These are phyloP conservation scores for Trypanosoma mega DNA, from an alignment of 208 protist genomes.

Conservation along the genomic window DNA sequence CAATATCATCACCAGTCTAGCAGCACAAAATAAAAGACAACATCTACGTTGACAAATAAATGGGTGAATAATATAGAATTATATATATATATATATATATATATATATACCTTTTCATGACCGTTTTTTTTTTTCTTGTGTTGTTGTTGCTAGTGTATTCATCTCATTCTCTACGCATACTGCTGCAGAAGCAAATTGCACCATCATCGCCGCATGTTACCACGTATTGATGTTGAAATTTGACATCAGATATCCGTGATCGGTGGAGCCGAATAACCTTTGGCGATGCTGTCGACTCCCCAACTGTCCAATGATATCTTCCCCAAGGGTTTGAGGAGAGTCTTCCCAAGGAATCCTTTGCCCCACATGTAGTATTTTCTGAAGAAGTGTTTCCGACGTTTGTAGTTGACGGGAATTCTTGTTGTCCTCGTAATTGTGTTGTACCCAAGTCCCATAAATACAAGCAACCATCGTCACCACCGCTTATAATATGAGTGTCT, in stretches of 20 bases:
- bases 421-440: background rate
- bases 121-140: background rate
- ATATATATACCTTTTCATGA: background rate
- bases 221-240: slow-evolving; percentile 61
- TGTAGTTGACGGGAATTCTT: background rate
- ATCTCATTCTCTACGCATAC: slow-evolving; percentile 7
- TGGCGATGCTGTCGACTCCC: slow-evolving; percentile 22
- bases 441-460: slow-evolving; percentile 66
- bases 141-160: background rate
- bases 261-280: slow-evolving; percentile 51
- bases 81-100: background rate
- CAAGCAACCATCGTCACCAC: slow-evolving; percentile 65
- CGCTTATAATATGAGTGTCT: slow-evolving; percentile 63
- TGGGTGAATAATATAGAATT: slow-evolving; percentile 3
- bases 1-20: too few species aligned
- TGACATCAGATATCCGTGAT: slow-evolving; percentile 55
- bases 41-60: slow-evolving; percentile 2
- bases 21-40: slow-evolving; percentile 8
- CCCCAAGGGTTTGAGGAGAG: slow-evolving; percentile 7
- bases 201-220: slow-evolving; percentile 73
- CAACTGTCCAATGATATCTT: slow-evolving; percentile 19
- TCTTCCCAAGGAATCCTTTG: slow-evolving; percentile 10
- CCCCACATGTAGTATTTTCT: background rate
- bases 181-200: slow-evolving; percentile 50
- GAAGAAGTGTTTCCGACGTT: background rate